A percentile compares a stretch with the other conserved stretches of the same genome.
Conservation (phyloP, 768 basidiomycete genomes). For the Epithele typhae region DNA sequence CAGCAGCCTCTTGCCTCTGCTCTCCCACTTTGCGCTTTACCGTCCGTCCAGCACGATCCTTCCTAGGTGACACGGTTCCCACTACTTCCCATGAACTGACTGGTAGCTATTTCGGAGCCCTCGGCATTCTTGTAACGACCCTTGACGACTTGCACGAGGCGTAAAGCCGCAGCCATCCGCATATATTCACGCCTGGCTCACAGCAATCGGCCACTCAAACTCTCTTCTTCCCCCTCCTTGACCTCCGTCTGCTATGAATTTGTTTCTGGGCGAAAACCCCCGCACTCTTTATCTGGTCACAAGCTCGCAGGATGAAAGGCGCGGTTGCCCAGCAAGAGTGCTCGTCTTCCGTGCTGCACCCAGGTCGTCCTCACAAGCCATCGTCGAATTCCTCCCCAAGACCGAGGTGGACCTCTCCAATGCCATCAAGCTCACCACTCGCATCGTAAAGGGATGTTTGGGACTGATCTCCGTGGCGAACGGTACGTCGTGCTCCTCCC, state of each 20-base stretch:
- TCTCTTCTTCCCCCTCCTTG: no score
- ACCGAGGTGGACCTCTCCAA: slow-evolving; percentile 64
- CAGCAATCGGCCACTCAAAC: no score
- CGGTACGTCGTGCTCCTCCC: slow-evolving; percentile 39
- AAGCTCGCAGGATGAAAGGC: slow-evolving; percentile 57
- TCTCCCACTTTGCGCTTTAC: no score
- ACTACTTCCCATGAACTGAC: no score
- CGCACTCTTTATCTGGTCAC: slow-evolving; percentile 73
- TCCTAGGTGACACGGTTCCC: no score
- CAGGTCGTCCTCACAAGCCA: slow-evolving; percentile 50
- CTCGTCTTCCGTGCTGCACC: slow-evolving; percentile 70
- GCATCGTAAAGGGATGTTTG: slow-evolving; percentile 76
- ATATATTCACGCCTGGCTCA: no score
- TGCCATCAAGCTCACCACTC: slow-evolving; percentile 63
- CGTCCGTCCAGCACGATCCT: no score
- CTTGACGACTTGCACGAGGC: no score
- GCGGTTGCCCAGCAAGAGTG: slow-evolving; percentile 55
- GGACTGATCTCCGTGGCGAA: slow-evolving; percentile 74
- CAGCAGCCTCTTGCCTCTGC: no score
- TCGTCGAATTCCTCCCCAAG: slow-evolving; percentile 82
- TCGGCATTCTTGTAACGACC: no score
- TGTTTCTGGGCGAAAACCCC: slow-evolving; percentile 66
- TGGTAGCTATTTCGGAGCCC: no score
- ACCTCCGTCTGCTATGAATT: slow-evolving; percentile 73
- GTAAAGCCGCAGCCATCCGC: no score